Conservation (phyloP, 805 yeast genomes). For the Lachancea dasiensis region DNA sequence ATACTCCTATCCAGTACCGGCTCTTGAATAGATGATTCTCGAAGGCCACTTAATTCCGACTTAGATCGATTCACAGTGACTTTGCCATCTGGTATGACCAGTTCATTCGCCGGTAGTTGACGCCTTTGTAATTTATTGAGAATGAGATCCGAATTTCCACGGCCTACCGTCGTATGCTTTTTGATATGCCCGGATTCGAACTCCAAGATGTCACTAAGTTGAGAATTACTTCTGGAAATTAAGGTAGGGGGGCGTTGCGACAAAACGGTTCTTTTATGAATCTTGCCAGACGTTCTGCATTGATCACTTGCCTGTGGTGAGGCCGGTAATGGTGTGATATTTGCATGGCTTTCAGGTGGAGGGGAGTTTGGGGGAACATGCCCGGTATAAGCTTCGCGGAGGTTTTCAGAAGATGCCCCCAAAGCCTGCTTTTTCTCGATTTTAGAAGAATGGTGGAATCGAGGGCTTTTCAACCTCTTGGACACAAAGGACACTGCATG, state of each 20-base stretch:
- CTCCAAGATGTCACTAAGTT: constrained; percentile 24
- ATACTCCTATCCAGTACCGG: background rate
- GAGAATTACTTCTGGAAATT: constrained; percentile 21
- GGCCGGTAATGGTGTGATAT: background rate
- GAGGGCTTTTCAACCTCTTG: constrained; percentile 44
- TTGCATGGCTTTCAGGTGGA: constrained; percentile 2
- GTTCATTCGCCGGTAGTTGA: constrained; percentile 24
- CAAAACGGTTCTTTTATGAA: constrained; percentile 7
- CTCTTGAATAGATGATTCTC: background rate
- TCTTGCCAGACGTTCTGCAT: background rate
- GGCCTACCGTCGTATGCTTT: constrained; percentile 18
- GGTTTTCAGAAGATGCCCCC: background rate
- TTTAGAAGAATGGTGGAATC: constrained; percentile 25
- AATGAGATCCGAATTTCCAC: constrained; percentile 26
- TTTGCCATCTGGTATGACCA: constrained; percentile 6
- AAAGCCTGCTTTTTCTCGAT: background rate
- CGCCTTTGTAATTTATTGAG: constrained; percentile 28
- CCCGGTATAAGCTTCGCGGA: background rate
- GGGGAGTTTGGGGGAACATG: background rate
- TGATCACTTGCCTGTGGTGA: background rate
- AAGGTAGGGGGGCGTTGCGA: constrained; percentile 8
- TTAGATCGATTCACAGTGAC: background rate
- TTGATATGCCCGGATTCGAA: constrained; percentile 13
- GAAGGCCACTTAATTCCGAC: background rate
- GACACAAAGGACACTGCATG: constrained; percentile 40